Conservation (phyloP, 768 basidiomycete species). For the Clitopilus passeckerianus region DNA sequence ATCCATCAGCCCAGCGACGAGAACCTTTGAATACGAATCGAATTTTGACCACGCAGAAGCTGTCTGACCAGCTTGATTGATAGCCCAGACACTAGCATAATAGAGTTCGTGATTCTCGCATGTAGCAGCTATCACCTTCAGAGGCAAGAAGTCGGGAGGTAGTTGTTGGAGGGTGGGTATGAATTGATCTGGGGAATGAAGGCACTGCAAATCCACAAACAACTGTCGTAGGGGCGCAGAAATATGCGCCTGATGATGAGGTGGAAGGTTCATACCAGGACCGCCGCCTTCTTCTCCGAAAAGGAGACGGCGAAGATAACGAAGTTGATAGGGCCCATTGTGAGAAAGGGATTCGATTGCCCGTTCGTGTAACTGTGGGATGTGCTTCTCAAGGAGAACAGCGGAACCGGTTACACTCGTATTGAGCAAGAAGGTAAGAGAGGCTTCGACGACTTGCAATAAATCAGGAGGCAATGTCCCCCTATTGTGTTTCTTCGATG, state of each 20-base stretch:
- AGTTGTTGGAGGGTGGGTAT: constrained; percentile 57
- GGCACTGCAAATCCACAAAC: constrained; percentile 73
- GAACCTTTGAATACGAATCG: constrained; percentile 47
- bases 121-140: constrained; percentile 45
- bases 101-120: constrained; percentile 67
- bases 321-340: constrained; percentile 48
- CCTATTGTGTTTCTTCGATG: constrained; percentile 40
- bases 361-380: constrained; percentile 59
- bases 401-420: constrained; percentile 66
- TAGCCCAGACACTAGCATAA: constrained; percentile 80
- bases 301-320: constrained; percentile 75
- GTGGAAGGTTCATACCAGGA: not conserved
- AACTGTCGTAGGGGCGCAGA: constrained; percentile 33
- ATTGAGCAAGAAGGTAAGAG: constrained; percentile 62
- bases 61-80: constrained; percentile 60
- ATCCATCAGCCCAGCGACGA: constrained; percentile 41
- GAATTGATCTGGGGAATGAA: constrained; percentile 59
- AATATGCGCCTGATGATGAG: not conserved
- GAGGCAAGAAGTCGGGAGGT: constrained; percentile 50
- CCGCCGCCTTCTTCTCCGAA: constrained; percentile 42
- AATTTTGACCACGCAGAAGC: constrained; percentile 63
- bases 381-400: constrained; percentile 60
- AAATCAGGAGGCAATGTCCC: constrained; percentile 54
- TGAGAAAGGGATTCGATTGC: constrained; percentile 51
- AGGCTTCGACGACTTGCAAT: constrained; percentile 42